phyloP scores from a whole-genome alignment of 768 basidiomycete genomes.

The Trametes cingulata region DNA sequence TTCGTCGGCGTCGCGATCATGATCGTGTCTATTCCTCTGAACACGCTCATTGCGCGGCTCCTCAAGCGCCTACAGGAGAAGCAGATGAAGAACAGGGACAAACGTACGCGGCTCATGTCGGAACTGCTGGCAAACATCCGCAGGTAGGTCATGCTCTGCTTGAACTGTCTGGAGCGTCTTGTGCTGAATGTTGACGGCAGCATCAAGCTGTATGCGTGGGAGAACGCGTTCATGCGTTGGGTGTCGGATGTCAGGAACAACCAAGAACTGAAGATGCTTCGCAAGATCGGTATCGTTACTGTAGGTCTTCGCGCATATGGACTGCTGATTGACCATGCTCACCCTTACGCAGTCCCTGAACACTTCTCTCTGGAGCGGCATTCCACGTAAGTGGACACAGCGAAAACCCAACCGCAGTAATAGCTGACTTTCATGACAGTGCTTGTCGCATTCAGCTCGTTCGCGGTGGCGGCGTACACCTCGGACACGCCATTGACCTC shows the following conservation, averaged over 20 bases:
- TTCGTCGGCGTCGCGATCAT: constrained; percentile 90
- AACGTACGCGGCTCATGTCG: constrained; percentile 84
- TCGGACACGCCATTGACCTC: constrained; percentile 75
- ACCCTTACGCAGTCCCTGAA: constrained; percentile 49
- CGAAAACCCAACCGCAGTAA: too few relatives aligned
- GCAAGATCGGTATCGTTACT: constrained; percentile 76
- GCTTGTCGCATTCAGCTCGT: constrained; percentile 80
- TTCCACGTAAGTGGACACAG: constrained; percentile 57
- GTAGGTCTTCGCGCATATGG: constrained; percentile 38
- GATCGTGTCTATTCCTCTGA: constrained; percentile 78
- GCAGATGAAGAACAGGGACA: constrained; percentile 94
- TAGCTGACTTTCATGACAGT: constrained; percentile 35
- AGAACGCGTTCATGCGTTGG: constrained; percentile 81
- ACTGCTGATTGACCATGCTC: neutral
- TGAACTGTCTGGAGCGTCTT: neutral
- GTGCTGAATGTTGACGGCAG: constrained; percentile 38
- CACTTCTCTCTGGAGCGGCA: constrained; percentile 63
- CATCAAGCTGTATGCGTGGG: constrained; percentile 95
- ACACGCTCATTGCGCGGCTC: constrained; percentile 67
- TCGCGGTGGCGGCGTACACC: constrained; percentile 67
- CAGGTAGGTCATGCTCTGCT: constrained; percentile 48
- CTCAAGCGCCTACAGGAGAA: constrained; percentile 77
- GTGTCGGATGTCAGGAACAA: constrained; percentile 82
- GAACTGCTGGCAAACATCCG: constrained; percentile 93
- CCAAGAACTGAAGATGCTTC: constrained; percentile 77